A percentile compares a stretch with the other conserved stretches of the same genome.
These are phyloP conservation scores for Syzygium jambos DNA, from an alignment of 345 rosid genomes.

Conservation along the genomic window DNA sequence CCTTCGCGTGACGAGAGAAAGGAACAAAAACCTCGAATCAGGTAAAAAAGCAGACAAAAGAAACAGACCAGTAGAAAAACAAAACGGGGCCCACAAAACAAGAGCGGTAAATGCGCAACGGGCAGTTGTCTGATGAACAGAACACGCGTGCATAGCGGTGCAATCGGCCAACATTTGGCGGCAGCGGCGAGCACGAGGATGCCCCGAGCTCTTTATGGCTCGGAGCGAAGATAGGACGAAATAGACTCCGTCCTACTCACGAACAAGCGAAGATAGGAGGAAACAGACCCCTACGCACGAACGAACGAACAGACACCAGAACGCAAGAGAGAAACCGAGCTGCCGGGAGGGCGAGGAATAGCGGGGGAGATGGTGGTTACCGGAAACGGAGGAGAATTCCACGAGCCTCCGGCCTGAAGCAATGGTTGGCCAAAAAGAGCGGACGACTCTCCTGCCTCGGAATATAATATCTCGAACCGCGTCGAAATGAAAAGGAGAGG, in stretches of 20 bases:
- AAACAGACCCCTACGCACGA: background rate
- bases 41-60: background rate
- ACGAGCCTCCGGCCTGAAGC: background rate
- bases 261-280: background rate
- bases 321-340: background rate
- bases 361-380: background rate
- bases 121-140: background rate
- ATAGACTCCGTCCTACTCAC: background rate
- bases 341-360: background rate
- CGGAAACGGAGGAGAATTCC: background rate
- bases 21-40: background rate
- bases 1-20: background rate
- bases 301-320: background rate
- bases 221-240: background rate
- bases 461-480: background rate
- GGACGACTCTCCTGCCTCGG: background rate
- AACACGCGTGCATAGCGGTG: background rate
- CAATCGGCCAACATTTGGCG: background rate
- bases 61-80: background rate
- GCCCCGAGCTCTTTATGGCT: background rate
- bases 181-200: background rate
- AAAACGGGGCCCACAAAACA: background rate
- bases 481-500: fast-evolving
- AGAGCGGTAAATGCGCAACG: background rate
- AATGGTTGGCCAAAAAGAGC: background rate